phyloP scores from a whole-genome alignment of 2,329 filamentous ascomycete species.

The Colletotrichum sp. region DNA sequence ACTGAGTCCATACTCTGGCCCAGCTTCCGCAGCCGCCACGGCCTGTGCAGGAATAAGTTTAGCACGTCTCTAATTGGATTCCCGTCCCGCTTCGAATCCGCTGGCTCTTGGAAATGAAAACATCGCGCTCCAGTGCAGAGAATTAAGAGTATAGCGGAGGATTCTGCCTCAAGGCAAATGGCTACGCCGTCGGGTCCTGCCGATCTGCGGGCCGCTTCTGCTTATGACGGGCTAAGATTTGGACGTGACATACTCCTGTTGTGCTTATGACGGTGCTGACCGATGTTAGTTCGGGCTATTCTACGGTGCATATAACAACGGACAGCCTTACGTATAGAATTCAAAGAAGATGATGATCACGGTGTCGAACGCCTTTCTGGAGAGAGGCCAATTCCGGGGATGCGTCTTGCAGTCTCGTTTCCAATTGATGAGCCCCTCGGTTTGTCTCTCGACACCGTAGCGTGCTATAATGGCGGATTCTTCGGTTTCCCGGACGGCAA shows the following conservation, averaged over 20 bases:
- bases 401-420: conserved; percentile 1
- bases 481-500: neutral
- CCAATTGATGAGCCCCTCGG: conserved; percentile 13
- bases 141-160: neutral
- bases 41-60: neutral
- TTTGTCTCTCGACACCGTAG: conserved; percentile 7
- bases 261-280: conserved; percentile 14
- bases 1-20: neutral
- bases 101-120: neutral
- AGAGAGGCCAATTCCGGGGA: conserved; percentile 24
- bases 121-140: neutral
- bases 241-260: neutral
- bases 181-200: neutral
- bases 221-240: too few relatives aligned
- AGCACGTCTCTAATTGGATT: neutral
- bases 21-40: conserved; percentile 13
- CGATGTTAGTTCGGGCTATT: neutral
- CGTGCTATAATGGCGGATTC: neutral
- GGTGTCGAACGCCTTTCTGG: conserved; percentile 23
- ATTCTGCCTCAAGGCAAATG: neutral
- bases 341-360: conserved; percentile 25
- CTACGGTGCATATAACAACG: neutral
- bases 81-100: too few relatives aligned
- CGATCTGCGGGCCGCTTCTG: neutral
- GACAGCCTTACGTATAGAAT: conserved; percentile 24